Percentiles rank a stretch among this genome's conserved stretches.
phyloP scores from a whole-genome alignment of 2,329 filamentous ascomycete species.

The Fusarium sp. region DNA sequence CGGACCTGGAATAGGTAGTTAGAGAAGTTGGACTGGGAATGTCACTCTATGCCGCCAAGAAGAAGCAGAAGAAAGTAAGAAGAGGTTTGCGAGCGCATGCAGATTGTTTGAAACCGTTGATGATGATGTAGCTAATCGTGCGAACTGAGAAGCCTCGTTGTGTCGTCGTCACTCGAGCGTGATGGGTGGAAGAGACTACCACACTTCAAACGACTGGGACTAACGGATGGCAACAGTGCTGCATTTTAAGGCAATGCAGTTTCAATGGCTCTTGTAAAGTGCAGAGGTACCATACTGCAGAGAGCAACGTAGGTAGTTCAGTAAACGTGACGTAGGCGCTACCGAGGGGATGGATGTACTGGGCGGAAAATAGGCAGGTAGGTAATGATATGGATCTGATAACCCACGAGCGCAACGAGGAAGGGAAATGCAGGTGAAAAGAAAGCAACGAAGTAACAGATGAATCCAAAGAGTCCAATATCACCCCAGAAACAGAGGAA shows the following conservation, averaged over 20 bases:
- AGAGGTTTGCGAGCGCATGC: not conserved
- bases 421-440: not conserved
- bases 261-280: slow-evolving; percentile 11
- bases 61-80: not conserved
- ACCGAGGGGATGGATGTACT: slow-evolving; percentile 30
- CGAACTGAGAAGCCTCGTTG: slow-evolving; percentile 23
- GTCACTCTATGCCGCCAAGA: slow-evolving; percentile 1
- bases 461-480: not conserved
- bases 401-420: slow-evolving; percentile 11
- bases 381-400: slow-evolving; percentile 14
- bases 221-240: not conserved
- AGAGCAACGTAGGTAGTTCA: slow-evolving; percentile 34
- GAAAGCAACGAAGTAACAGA: not conserved
- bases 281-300: slow-evolving; percentile 19
- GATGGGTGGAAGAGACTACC: slow-evolving; percentile 1
- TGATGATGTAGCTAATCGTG: slow-evolving; percentile 42
- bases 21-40: slow-evolving; percentile 17
- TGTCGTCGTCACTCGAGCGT: slow-evolving; percentile 23
- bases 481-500: not conserved
- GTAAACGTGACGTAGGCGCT: slow-evolving; percentile 46
- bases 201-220: not conserved
- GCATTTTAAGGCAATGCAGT: slow-evolving; percentile 6
- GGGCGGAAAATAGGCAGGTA: no score
- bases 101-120: slow-evolving; percentile 20
- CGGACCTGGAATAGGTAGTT: slow-evolving; percentile 33